A percentile compares a stretch with the other conserved stretches of the same genome.
These are phyloP conservation scores for Hypoxylon sp. DNA, from an alignment of 2,329 filamentous ascomycete species.

Conservation along the genomic window DNA sequence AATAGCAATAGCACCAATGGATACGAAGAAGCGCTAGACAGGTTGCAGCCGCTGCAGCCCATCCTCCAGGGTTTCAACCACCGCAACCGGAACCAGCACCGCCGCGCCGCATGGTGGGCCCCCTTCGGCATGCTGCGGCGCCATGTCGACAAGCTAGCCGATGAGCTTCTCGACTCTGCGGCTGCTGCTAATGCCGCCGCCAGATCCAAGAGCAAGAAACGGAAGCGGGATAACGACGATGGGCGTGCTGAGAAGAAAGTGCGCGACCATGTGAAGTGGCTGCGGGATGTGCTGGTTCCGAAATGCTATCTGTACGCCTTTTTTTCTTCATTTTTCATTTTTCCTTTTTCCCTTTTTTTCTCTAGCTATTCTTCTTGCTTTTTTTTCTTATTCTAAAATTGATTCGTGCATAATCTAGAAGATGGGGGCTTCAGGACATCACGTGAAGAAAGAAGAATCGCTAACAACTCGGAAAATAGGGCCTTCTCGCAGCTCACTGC, in stretches of 20 bases:
- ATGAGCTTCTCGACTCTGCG: conserved; percentile 53
- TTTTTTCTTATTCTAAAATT: background rate
- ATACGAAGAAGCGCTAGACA: conserved; percentile 47
- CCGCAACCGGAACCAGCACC: conserved; percentile 94
- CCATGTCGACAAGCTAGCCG: conserved; percentile 69
- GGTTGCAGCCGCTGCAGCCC: conserved; percentile 53
- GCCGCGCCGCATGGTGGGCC: conserved; percentile 82
- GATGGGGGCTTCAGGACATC: background rate
- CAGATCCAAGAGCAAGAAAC: conserved; percentile 55
- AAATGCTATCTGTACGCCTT: conserved; percentile 62
- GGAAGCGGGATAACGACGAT: conserved; percentile 54
- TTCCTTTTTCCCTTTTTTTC: conserved; percentile 8
- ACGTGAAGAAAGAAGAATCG: background rate
- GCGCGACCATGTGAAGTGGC: conserved; percentile 55
- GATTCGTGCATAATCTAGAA: too few species aligned
- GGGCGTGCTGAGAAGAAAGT: conserved; percentile 28
- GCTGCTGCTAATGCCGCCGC: conserved; percentile 22
- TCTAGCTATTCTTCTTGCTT: background rate
- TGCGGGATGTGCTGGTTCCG: conserved; percentile 59
- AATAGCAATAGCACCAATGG: background rate
- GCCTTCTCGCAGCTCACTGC: conserved; percentile 79
- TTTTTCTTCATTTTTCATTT: conserved; percentile 12
- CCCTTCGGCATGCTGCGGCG: conserved; percentile 81
- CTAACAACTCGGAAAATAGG: conserved; percentile 54
- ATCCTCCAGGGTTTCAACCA: conserved; percentile 81